Base-by-base conservation (phyloP, 1,284 basidiomycete genomes). In the Albatrellus sp. region DNA sequence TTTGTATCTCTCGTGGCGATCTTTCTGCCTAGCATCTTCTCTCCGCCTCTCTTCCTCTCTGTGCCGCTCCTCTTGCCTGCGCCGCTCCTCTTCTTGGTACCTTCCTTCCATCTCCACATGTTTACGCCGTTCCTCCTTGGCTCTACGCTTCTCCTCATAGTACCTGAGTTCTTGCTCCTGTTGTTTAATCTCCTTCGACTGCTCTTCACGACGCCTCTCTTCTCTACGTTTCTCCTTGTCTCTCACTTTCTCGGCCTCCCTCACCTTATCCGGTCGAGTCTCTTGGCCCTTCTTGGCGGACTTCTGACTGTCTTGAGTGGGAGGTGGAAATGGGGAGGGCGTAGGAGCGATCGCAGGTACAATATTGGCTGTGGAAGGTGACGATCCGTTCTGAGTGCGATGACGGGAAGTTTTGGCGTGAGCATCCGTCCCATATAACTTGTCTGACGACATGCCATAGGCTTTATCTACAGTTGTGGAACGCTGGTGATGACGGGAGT, bases 71-170 rank as follows among this genome's bases (percentile, higher is more conserved):
- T 48, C 46, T 17, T 46, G 46, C 31, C 37, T 35, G 16, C 33
- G 40, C 9, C 37, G 47, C 17, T 50, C 50, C 8, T 45, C 47
- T 7, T 47, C 49, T 34, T 29, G 40, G n/a, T 40, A 42, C 16
- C 43, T 40, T 24, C 47, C 40, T 14, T 40, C 48, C 47, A 42
- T 48, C 32, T 45, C 44, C 34, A 24, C 24, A 24, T 40, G 28
- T 31, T 45, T 51, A 12, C 45, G 46, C 30, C 44, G 46, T 32
- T 46, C 48, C 30, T 52, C 52, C 46, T 46, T 49, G 32, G 40
- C 14, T 6, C 32, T 39, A 6, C 48, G 48, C 42, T 31, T 45
- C 34, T 52, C 50, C 17, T 52, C 50, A 33, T 52, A 46, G 12
- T 45, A 34, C 32, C 42, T 42, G 29, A 17, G 32, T 13, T 46